Evolutionary conservation across 495 filamentous ascomycete genomes (phyloP).

Genomic region (Pseudotulostoma volvatum): DNA sequence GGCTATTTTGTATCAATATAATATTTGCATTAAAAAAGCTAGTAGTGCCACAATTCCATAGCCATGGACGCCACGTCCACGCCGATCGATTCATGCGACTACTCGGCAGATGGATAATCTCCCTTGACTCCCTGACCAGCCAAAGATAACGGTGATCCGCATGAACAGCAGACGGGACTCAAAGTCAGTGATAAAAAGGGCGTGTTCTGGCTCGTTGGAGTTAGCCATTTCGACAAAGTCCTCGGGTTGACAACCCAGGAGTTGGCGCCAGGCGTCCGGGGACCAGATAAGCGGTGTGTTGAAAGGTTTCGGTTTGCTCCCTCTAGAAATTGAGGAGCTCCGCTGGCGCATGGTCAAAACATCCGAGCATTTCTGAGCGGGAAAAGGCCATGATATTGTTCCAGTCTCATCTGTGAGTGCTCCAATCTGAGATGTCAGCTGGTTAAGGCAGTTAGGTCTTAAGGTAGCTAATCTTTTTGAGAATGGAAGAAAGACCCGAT

Average conservation of each 20-base stretch:
- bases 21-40: too few species aligned
- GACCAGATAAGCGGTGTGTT: slow-evolving; percentile 12
- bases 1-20: too few species aligned
- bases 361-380: neutral
- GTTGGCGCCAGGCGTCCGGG: slow-evolving; percentile 11
- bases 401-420: slow-evolving; percentile 13
- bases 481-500: too few species aligned
- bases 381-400: neutral
- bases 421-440: slow-evolving; percentile 6
- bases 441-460: neutral
- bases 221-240: slow-evolving; percentile 5
- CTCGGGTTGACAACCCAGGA: slow-evolving; percentile 12
- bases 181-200: slow-evolving; percentile 6
- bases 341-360: neutral
- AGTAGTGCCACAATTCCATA: neutral
- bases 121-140: slow-evolving; percentile 8
- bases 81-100: neutral
- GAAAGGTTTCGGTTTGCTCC: slow-evolving; percentile 3
- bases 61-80: neutral
- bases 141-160: slow-evolving; percentile 11
- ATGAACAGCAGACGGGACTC: slow-evolving; percentile 12
- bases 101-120: slow-evolving; percentile 9
- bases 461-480: too few species aligned
- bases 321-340: neutral
- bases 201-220: slow-evolving; percentile 1